Percentiles rank a stretch among this genome's conserved stretches.
Evolutionary conservation across 2,329 filamentous ascomycete genomes (phyloP).

Genomic region (Coniochaeta sp.): DNA sequence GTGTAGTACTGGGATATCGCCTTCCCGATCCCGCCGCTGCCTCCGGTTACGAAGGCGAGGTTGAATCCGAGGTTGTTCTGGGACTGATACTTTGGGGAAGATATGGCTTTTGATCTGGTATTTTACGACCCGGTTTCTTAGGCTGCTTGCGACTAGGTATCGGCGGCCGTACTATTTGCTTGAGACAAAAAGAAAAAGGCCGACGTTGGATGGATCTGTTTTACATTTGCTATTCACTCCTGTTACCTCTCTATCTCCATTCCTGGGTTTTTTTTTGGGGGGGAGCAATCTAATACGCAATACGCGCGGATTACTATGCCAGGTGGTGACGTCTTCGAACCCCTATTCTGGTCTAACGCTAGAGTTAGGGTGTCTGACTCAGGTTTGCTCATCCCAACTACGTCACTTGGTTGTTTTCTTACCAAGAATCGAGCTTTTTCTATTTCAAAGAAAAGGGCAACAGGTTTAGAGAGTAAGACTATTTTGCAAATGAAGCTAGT

Average conservation of each 20-base stretch:
- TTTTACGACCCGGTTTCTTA: no score
- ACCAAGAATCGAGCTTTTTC: no score
- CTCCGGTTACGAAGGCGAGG: conserved; percentile 41
- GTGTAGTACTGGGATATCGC: conserved; percentile 39
- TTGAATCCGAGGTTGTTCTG: conserved; percentile 24
- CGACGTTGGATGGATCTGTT: not conserved
- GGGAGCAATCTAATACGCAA: not conserved
- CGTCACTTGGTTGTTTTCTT: no score
- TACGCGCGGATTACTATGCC: not conserved
- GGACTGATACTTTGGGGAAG: not conserved
- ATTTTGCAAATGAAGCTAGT: no score
- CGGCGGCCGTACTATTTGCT: no score
- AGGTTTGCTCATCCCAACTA: not conserved
- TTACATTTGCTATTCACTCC: not conserved
- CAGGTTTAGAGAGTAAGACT: no score
- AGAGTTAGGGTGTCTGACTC: not conserved
- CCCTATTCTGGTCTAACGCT: not conserved
- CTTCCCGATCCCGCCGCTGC: conserved; percentile 43
- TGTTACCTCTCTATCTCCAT: not conserved
- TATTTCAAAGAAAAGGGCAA: no score
- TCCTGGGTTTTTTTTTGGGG: not conserved
- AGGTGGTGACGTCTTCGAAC: not conserved
- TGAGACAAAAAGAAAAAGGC: no score
- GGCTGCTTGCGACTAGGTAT: no score
- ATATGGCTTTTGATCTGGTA: conserved; percentile 3